Conservation (phyloP, 352 stramenopile genomes). For the Pythium rhizo-oryzae region DNA sequence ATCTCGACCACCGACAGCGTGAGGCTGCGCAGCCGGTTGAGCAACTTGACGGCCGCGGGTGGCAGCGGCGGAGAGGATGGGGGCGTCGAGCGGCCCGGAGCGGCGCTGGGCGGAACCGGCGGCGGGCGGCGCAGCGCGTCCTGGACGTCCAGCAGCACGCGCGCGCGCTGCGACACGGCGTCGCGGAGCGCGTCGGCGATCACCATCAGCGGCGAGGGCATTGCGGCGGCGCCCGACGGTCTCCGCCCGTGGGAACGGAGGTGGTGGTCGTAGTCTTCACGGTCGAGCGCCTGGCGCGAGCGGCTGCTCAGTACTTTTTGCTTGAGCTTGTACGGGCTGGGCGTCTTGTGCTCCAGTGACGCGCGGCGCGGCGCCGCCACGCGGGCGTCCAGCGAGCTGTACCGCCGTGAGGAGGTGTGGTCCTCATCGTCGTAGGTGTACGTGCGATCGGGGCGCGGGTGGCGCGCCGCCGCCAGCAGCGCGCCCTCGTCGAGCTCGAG, state of each 20-base stretch:
- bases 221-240: constrained; percentile 7
- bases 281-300: constrained; percentile 8
- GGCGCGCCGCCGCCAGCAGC: not conserved
- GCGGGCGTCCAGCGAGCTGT: not conserved
- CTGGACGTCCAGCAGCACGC: constrained; percentile 48
- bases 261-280: not conserved
- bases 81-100: no score
- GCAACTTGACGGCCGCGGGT: constrained; percentile 42
- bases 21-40: constrained; percentile 64
- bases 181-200: constrained; percentile 53
- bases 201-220: constrained; percentile 31
- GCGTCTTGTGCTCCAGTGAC: constrained; percentile 26
- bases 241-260: no score
- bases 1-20: constrained; percentile 69
- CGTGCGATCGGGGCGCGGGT: not conserved
- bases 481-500: constrained; percentile 59
- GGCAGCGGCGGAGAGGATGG: no score
- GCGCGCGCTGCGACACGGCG: constrained; percentile 45
- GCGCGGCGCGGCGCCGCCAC: constrained; percentile 16
- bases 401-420: no score
- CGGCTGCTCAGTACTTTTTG: constrained; percentile 56
- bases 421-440: constrained; percentile 3
- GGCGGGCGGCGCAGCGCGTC: constrained; percentile 12
- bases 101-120: constrained; percentile 10
- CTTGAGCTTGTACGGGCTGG: constrained; percentile 69